Percentiles rank a stretch among this genome's conserved stretches.
Evolutionary conservation across 2,329 filamentous ascomycete species (phyloP).

Genomic region (Stemphylium beticola): DNA sequence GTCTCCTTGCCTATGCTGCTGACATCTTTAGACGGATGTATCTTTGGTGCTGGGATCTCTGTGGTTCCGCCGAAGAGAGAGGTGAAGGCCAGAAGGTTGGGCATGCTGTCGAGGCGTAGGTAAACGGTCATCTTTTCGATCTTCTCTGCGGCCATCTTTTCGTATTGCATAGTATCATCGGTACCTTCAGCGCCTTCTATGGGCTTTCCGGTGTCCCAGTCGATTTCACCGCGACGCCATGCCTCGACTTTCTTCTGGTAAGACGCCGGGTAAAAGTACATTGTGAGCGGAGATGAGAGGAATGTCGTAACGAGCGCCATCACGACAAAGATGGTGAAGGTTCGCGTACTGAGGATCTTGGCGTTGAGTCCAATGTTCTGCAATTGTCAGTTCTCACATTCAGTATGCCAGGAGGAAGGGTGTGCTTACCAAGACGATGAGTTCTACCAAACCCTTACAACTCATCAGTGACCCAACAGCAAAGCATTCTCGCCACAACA

Average conservation of each 20-base stretch:
- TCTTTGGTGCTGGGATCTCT: constrained; percentile 49
- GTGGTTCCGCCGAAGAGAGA: constrained; percentile 70
- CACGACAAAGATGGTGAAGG: constrained; percentile 93
- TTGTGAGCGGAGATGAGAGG: constrained; percentile 77
- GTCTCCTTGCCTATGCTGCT: constrained; percentile 26
- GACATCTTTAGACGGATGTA: constrained; percentile 46
- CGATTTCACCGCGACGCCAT: constrained; percentile 85
- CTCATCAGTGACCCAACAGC: constrained; percentile 92
- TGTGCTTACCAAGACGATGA: constrained; percentile 82
- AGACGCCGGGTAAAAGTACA: constrained; percentile 75
- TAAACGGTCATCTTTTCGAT: constrained; percentile 77
- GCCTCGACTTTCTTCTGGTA: constrained; percentile 75
- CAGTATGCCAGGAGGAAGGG: too few species aligned
- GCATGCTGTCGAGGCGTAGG: constrained; percentile 82
- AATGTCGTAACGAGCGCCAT: constrained; percentile 92
- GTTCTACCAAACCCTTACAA: constrained; percentile 92
- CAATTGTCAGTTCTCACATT: constrained; percentile 17
- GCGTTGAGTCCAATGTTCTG: constrained; percentile 83
- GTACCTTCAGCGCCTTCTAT: constrained; percentile 46
- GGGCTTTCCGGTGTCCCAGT: constrained; percentile 74
- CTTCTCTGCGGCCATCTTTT: constrained; percentile 58
- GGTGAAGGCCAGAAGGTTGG: constrained; percentile 81
- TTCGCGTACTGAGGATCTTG: constrained; percentile 77
- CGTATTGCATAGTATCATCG: constrained; percentile 51
- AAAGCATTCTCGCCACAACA: constrained; percentile 89